phyloP scores from a whole-genome alignment of 768 basidiomycete species.

The Gelatoporia subvermispora region DNA sequence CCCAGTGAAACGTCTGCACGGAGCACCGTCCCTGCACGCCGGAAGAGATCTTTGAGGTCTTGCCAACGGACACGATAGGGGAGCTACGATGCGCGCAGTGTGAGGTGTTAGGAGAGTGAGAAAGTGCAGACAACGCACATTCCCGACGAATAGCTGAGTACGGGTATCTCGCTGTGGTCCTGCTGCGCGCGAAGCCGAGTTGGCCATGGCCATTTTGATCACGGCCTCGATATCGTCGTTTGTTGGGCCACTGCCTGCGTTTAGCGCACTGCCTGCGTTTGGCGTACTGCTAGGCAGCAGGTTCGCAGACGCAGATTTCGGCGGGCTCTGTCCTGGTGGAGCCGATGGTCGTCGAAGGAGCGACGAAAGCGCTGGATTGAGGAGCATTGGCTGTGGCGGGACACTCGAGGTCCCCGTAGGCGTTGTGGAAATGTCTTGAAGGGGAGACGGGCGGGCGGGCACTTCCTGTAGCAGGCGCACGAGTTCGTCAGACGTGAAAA shows the following conservation, averaged over 20 bases:
- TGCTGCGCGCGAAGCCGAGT: constrained; percentile 46
- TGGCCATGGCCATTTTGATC: constrained; percentile 85
- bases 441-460: no score
- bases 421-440: no score
- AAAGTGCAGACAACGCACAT: constrained; percentile 56
- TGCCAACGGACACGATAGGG: constrained; percentile 99
- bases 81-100: constrained; percentile 45
- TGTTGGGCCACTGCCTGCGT: constrained; percentile 36
- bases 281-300: not conserved
- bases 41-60: constrained; percentile 96
- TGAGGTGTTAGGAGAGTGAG: not conserved
- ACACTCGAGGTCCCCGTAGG: no score
- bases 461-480: no score
- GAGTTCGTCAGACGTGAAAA: no score
- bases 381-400: not conserved
- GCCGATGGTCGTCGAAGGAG: not conserved
- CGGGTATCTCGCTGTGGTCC: constrained; percentile 66
- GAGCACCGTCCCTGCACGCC: constrained; percentile 76
- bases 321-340: not conserved
- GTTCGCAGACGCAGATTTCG: no score
- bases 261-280: constrained; percentile 1
- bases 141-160: constrained; percentile 94
- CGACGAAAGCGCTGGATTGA: not conserved
- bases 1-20: constrained; percentile 51
- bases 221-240: constrained; percentile 90